Evolutionary conservation across 148 eudicot species (phyloP), one percentile per base, ranked within the genome.

Genomic region (Chenopodium berlandieri): DNA sequence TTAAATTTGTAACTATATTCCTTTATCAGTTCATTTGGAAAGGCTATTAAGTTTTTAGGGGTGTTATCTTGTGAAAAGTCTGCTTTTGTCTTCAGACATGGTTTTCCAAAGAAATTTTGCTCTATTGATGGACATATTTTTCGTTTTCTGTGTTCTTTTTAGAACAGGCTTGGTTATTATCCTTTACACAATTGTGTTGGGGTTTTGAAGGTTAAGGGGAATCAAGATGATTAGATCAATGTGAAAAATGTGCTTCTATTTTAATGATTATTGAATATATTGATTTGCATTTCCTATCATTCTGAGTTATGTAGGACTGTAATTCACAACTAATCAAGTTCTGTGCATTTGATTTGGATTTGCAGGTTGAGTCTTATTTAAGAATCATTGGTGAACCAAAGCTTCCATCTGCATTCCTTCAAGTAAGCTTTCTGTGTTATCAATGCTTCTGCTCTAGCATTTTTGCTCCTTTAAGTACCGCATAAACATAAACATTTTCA

Each of bases 331-430:
- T 84, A 27, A 65, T 71, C 52, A 69, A 30, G 68, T 34, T 44
- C 32, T 14, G 3, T 70, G 9, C 70, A 23, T 65, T 46, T 78
- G 27, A 65, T 78, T 78, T 82, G 87, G 47, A 23, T 76, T 73
- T 37, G 54, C 92, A 95, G 99, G 99, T 95, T 81, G 99, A 91
- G 81, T 95, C 99, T 31, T 94, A 95, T 79, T 85, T 95, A 84
- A 87, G 84, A 63, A 87, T 95, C 47, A 84, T 94, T 83, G 99
- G 92, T 80, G 95, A 91, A 85, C 99, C 98, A 27, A 95, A 95
- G 84, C 93, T 95, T 56, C 98, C 99, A 79, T 95, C 99, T 52
- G 89, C 91, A 80, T 95, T 95, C 80, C 94, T 95, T 47, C 99
- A 94, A 87, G 99, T 94, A 89, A 63, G 88, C 86, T 76, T 34